A percentile compares a stretch with the other conserved stretches of the same genome.
phyloP scores from a whole-genome alignment of 2,329 filamentous ascomycete genomes.

The Pleomassaria siparia region DNA sequence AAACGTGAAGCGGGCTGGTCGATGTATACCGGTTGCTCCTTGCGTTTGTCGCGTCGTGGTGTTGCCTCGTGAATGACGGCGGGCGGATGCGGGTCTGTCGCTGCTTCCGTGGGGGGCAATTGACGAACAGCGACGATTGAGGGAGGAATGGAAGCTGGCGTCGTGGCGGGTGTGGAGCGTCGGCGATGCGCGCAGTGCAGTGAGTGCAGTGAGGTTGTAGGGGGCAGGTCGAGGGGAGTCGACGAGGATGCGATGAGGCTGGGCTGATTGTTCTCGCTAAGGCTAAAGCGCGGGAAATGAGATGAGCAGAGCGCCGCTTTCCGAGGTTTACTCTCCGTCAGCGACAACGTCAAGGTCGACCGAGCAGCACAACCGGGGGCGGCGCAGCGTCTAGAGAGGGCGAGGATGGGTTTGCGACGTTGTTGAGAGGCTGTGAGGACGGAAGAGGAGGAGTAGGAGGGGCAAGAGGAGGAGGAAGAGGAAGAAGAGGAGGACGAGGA shows the following conservation, averaged over 20 bases:
- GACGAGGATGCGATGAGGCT: constrained; percentile 35
- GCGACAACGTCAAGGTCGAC: constrained; percentile 22
- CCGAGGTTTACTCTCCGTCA: constrained; percentile 16
- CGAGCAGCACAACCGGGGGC: background rate
- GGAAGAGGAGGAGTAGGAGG: no score
- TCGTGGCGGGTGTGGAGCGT: constrained; percentile 16
- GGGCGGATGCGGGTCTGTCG: constrained; percentile 11
- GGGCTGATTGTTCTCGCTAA: constrained; percentile 41
- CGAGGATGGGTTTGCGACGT: no score
- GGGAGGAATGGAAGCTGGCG: constrained; percentile 25
- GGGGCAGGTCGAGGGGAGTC: constrained; percentile 30
- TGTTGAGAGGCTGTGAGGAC: no score
- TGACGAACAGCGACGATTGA: constrained; percentile 11
- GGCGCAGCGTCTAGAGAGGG: background rate
- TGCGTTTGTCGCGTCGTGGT: constrained; percentile 32
- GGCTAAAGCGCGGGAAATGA: constrained; percentile 33
- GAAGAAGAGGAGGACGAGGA: background rate
- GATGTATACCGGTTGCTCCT: constrained; percentile 20
- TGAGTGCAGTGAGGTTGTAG: constrained; percentile 19
- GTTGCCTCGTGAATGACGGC: constrained; percentile 13
- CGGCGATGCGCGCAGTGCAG: constrained; percentile 11
- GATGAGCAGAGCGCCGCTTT: constrained; percentile 30
- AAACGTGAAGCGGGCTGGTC: constrained; percentile 20
- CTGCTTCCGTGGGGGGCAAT: constrained; percentile 22
- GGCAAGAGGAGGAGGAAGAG: constrained; percentile 3